Evolutionary conservation across 345 rosid species (phyloP).

Genomic region (Populus davidiana): DNA sequence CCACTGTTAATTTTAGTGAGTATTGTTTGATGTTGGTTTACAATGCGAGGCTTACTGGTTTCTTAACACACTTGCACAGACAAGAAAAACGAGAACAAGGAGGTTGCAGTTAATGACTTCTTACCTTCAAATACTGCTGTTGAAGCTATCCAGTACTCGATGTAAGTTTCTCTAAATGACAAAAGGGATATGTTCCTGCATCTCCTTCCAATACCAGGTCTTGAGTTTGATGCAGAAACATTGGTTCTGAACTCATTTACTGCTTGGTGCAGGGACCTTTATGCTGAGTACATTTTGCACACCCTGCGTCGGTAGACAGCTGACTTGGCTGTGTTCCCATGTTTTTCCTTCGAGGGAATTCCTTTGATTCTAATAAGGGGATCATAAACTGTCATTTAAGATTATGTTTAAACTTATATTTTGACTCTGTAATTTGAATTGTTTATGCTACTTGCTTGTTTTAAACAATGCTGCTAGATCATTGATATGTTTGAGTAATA

Average conservation of each 20-base stretch:
- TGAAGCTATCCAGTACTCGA: conserved; percentile 85
- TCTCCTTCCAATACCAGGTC: neutral
- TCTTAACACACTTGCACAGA: conserved; percentile 43
- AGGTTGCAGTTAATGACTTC: conserved; percentile 89
- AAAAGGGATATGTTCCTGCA: neutral
- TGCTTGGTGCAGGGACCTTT: conserved; percentile 69
- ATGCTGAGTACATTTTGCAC: conserved; percentile 56
- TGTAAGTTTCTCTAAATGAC: conserved; percentile 39
- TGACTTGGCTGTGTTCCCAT: neutral
- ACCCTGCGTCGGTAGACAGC: conserved; percentile 63
- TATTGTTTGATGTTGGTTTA: neutral
- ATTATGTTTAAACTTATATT: conserved; percentile 4
- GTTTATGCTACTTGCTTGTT: neutral
- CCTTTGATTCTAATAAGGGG: conserved; percentile 13
- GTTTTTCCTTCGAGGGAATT: neutral
- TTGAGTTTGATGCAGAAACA: neutral
- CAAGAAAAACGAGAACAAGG: conserved; percentile 96
- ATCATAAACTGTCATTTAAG: neutral
- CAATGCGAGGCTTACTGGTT: neutral
- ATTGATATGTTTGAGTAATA: neutral
- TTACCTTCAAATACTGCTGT: conserved; percentile 61
- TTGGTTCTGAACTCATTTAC: conserved; percentile 12
- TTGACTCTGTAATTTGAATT: neutral
- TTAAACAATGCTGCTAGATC: neutral
- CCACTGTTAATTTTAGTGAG: neutral